These are phyloP conservation scores for Achaetomium macrosporum DNA, from an alignment of 2,329 filamentous ascomycete species.

Conservation along the genomic window DNA sequence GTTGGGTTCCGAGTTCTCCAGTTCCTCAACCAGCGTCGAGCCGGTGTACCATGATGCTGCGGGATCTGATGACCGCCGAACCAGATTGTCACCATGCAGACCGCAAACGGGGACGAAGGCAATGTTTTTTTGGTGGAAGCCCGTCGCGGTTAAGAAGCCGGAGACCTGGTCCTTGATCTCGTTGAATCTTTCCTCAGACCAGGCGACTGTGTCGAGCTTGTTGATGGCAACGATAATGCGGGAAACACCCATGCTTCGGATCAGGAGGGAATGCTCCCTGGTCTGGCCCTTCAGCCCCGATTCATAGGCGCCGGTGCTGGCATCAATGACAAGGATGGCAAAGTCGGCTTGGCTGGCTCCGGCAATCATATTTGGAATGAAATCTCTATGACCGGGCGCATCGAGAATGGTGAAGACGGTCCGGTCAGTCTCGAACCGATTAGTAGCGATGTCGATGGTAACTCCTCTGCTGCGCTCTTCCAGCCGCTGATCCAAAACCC, in stretches of 20 bases:
- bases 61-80: conserved; percentile 48
- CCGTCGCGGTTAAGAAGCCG: conserved; percentile 74
- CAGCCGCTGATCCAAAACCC: conserved; percentile 88
- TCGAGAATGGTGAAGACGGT: conserved; percentile 92
- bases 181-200: conserved; percentile 76
- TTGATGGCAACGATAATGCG: conserved; percentile 87
- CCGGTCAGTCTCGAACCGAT: conserved; percentile 83
- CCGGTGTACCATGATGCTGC: conserved; percentile 74
- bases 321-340: conserved; percentile 89
- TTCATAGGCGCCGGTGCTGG: conserved; percentile 85
- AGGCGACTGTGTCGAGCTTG: conserved; percentile 83
- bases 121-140: conserved; percentile 75
- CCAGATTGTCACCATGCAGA: conserved; percentile 81
- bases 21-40: conserved; percentile 70
- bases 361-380: conserved; percentile 98
- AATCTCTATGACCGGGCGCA: conserved; percentile 89
- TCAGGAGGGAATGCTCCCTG: conserved; percentile 82
- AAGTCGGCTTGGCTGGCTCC: conserved; percentile 95
- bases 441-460: conserved; percentile 94
- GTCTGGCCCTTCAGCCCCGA: conserved; percentile 91
- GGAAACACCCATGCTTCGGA: conserved; percentile 86
- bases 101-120: conserved; percentile 88
- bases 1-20: conserved; percentile 75
- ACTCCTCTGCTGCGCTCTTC: conserved; percentile 88
- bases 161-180: conserved; percentile 80